phyloP scores from a whole-genome alignment of 2,329 filamentous ascomycete species.

The Ascochyta koolunga region DNA sequence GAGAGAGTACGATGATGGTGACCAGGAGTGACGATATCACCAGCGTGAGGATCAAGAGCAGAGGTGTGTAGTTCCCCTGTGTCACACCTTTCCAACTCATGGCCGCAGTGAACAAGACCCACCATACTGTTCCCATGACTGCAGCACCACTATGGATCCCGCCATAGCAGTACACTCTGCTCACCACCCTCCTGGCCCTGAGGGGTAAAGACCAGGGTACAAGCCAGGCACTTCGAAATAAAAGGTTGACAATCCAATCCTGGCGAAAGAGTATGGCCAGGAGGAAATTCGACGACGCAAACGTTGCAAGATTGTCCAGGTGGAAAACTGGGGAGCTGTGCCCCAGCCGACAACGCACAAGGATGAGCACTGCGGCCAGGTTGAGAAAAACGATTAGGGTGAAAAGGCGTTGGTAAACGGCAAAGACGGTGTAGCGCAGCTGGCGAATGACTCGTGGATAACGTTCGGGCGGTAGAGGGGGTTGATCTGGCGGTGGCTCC shows the following conservation, averaged over 20 bases:
- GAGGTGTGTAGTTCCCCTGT: constrained; percentile 12
- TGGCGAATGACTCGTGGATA: constrained; percentile 20
- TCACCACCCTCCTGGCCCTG: constrained; percentile 25
- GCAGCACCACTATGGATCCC: constrained; percentile 45
- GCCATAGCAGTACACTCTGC: constrained; percentile 42
- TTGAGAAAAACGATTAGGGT: constrained; percentile 51
- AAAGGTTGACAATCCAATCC: constrained; percentile 39
- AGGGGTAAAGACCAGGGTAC: constrained; percentile 37
- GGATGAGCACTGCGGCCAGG: constrained; percentile 28
- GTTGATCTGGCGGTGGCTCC: neutral
- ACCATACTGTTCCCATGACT: constrained; percentile 49
- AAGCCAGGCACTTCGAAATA: constrained; percentile 40
- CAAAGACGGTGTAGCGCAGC: constrained; percentile 27
- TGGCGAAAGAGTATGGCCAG: constrained; percentile 39
- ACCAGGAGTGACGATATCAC: constrained; percentile 26
- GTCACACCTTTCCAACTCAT: constrained; percentile 33
- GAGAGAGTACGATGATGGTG: constrained; percentile 33
- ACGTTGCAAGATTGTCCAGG: constrained; percentile 29
- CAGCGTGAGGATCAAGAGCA: constrained; percentile 29
- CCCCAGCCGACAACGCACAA: constrained; percentile 15
- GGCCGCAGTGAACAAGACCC: constrained; percentile 47
- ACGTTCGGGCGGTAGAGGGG: neutral
- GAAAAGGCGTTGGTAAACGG: constrained; percentile 52
- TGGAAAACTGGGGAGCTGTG: neutral
- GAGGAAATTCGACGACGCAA: constrained; percentile 43